Evolutionary conservation across 768 basidiomycete species (phyloP), one percentile per base, ranked within the genome.

Genomic region (Russula virescens): DNA sequence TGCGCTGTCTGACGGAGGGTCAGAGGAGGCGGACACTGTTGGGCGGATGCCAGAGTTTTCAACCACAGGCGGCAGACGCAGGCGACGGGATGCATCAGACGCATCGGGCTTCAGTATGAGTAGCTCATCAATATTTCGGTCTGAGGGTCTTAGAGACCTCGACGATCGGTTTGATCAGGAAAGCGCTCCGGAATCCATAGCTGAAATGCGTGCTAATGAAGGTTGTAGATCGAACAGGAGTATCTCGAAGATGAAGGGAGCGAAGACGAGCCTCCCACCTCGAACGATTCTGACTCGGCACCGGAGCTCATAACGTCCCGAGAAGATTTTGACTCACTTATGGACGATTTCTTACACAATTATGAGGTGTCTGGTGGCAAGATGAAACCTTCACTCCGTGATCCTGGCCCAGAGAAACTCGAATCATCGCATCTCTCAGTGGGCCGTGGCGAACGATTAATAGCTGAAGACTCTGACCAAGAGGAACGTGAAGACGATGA

Each of bases 41-140:
- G 85, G 86, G 0, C 83, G 81, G 3, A 74, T 98, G 10, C 89
- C 88, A 13, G 79, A 78, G 54, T 81, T 94, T 67, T 84, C 87
- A n/a, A 88, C 96, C 60, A 79, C 87, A 53, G 89, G 93, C 18
- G 87, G 88, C 6, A 87, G 85, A 61, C 84, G 85, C 75, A 82
- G 85, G 70, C 79, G 85, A 66, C 86, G 86, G 68, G 86, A 85
- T 3, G 79, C 85, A 0, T 93, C 90, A 55, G 89, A 93, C 65
- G 94, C 91, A 10, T 93, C 91, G 23, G 94, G 92, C 14, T 96
- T 96, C 79, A 92, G 89, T 71, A 98, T 99, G 94, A 96, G 91
- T 73, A 94, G 92, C 69, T 94, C 93, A 3, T 93, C 93, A 16
- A 93, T 98, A 90, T 90, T 84, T 75, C 84, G 97, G 49, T 98